Percentiles rank a stretch among this genome's conserved stretches.
These are phyloP conservation scores for Cladophialophora chaetospira DNA, from an alignment of 2,329 filamentous ascomycete genomes.

Conservation along the genomic window DNA sequence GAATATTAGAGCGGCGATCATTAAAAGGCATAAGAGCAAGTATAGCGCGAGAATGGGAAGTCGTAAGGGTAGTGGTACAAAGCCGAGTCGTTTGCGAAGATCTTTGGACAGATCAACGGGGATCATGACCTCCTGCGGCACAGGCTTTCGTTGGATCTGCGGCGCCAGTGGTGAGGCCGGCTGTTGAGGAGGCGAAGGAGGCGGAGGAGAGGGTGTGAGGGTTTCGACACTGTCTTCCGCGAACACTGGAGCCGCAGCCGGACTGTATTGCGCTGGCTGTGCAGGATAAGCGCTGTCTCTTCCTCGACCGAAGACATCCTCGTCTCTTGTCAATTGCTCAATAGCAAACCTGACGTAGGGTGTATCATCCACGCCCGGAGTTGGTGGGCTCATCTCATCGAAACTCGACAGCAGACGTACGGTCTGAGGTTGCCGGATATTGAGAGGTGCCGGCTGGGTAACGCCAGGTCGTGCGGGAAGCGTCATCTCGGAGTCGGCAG, in stretches of 20 bases:
- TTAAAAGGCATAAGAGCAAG: constrained; percentile 64
- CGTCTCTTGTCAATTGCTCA: constrained; percentile 77
- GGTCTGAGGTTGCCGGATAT: constrained; percentile 32
- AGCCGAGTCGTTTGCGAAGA: constrained; percentile 60
- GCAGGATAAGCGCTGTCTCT: constrained; percentile 48
- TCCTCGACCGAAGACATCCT: constrained; percentile 60
- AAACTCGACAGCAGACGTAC: constrained; percentile 36
- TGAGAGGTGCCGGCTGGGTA: constrained; percentile 28
- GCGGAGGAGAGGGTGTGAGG: constrained; percentile 22
- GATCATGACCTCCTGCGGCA: constrained; percentile 34
- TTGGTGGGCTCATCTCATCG: constrained; percentile 51
- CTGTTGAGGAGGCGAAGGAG: constrained; percentile 19
- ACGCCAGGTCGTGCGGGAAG: constrained; percentile 26
- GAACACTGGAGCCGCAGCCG: not conserved
- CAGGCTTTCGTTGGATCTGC: constrained; percentile 20
- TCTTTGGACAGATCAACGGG: constrained; percentile 49
- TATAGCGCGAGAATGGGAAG: constrained; percentile 64
- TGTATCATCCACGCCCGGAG: constrained; percentile 78
- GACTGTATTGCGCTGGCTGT: constrained; percentile 21
- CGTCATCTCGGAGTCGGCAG: constrained; percentile 33
- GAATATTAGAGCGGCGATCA: constrained; percentile 72
- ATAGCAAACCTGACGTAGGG: constrained; percentile 90
- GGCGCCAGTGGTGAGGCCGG: constrained; percentile 11
- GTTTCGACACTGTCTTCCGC: constrained; percentile 1
- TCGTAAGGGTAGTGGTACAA: constrained; percentile 71